These are phyloP conservation scores for Candida corydali DNA, from an alignment of 805 yeast species.

Conservation along the genomic window DNA sequence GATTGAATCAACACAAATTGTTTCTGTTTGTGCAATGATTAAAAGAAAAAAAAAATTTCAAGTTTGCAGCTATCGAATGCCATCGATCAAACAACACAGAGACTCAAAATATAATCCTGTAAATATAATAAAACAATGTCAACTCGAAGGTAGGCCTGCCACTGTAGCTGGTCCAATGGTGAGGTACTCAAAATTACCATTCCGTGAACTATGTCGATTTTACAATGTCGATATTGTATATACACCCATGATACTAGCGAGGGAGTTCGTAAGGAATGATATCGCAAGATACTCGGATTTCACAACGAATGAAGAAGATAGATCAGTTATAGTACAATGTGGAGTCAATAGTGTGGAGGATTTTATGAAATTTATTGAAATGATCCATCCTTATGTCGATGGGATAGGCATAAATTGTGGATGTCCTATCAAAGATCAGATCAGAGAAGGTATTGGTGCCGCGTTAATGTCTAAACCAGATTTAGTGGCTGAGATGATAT, in stretches of 20 bases:
- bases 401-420: constrained; percentile 97
- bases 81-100: constrained; percentile 3
- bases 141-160: constrained; percentile 30
- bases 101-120: constrained; percentile 30
- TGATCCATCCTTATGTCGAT: constrained; percentile 88
- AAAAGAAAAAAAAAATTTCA: not conserved
- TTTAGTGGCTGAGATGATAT: constrained; percentile 76
- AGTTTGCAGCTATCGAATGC: not conserved
- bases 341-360: constrained; percentile 86
- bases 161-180: constrained; percentile 88
- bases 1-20: not conserved
- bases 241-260: constrained; percentile 93
- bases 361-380: constrained; percentile 73
- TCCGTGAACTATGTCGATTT: constrained; percentile 69
- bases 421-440: constrained; percentile 94
- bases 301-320: constrained; percentile 67
- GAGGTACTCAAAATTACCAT: constrained; percentile 89
- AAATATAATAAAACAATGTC: constrained; percentile 25
- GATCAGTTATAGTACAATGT: constrained; percentile 80
- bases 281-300: constrained; percentile 83
- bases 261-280: constrained; percentile 86
- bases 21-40: not conserved
- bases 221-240: constrained; percentile 80
- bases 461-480: constrained; percentile 86
- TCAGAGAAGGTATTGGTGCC: constrained; percentile 94